Evolutionary conservation across 2,329 filamentous ascomycete species (phyloP), one percentile per base, ranked within the genome.

Genomic region (Fusarium drepaniforme): DNA sequence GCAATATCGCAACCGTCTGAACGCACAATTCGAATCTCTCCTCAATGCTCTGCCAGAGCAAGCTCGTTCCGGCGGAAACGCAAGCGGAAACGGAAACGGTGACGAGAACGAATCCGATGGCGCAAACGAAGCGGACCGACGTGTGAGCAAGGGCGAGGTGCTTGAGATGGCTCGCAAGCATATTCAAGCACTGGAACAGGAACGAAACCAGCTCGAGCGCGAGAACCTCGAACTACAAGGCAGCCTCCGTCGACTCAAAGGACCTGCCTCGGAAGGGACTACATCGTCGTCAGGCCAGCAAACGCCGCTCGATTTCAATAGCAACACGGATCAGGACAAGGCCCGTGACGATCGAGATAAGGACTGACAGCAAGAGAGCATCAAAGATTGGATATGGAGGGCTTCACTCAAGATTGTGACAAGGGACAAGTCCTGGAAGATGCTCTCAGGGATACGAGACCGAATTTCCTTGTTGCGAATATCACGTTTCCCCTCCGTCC

Each of bases 101-200:
- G 76, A 73, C 12, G 76, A 67, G 11, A 77, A 77, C 16, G 74
- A 77, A 37, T 77, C 73, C 8, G 75, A 78, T 11, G 73, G 67
- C 21, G 75, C 70, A 15, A 76, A 69, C 18, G 77, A 79, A 25
- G 70, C 70, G 42, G 77, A 79, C 57, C 70, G 70, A 21, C 71
- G 77, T 25, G 77, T 79, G 30, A 79, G 77, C 58, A 79, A 79
- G 42, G 77, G 77, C 15, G 77, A 79, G 49, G 77, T 79, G n/a
- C 74, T 79, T 30, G 77, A 79, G 56, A 79, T 79, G 76, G 77
- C 77, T 33, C 76, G 77, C 28, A 79, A 70, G 64, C 77, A 79
- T 58, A 79, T 79, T 60, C 30, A 78, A 64, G 44, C 70, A 21
- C 74, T 79, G 11, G 77, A 79, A 33, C 76, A 66, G 13, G 77